Evolutionary conservation across 129 eudicot genomes (phyloP).

Genomic region (Centella asiatica): DNA sequence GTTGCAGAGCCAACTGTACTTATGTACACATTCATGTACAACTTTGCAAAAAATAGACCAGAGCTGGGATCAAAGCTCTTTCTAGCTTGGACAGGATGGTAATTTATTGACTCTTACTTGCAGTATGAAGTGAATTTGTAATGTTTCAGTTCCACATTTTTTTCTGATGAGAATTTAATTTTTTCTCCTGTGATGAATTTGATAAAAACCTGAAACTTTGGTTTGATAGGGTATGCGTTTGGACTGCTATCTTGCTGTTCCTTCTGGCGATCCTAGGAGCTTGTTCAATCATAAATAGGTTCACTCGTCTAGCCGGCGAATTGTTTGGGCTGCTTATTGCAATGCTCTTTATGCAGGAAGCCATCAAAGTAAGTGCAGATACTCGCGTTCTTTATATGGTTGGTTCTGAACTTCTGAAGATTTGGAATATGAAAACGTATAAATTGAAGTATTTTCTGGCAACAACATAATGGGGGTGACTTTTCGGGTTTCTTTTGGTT

Average conservation of each 20-base stretch:
- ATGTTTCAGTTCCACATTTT: not conserved
- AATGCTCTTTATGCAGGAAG: constrained; percentile 23
- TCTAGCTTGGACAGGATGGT: constrained; percentile 19
- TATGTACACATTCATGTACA: constrained; percentile 14
- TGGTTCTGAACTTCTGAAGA: not conserved
- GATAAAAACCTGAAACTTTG: not conserved
- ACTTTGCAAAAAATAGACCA: constrained; percentile 11
- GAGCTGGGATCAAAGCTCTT: constrained; percentile 11
- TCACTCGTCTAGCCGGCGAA: constrained; percentile 19
- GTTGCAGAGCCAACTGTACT: constrained; percentile 19
- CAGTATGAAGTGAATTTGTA: not conserved
- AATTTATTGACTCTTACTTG: not conserved
- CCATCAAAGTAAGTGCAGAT: constrained; percentile 13
- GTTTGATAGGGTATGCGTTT: constrained; percentile 20
- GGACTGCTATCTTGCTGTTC: constrained; percentile 17
- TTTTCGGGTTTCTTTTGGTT: not conserved
- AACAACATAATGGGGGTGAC: not conserved
- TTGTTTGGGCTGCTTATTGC: constrained; percentile 19
- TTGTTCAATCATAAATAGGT: constrained; percentile 18
- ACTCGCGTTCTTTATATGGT: not conserved
- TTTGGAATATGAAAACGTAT: not conserved
- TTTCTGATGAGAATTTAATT: not conserved
- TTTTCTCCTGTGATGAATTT: not conserved
- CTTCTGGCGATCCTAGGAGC: constrained; percentile 19
- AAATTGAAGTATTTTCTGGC: not conserved